These are phyloP conservation scores for Porogramme epimiltina DNA, from an alignment of 1,284 basidiomycete genomes.

Conservation along the genomic window DNA sequence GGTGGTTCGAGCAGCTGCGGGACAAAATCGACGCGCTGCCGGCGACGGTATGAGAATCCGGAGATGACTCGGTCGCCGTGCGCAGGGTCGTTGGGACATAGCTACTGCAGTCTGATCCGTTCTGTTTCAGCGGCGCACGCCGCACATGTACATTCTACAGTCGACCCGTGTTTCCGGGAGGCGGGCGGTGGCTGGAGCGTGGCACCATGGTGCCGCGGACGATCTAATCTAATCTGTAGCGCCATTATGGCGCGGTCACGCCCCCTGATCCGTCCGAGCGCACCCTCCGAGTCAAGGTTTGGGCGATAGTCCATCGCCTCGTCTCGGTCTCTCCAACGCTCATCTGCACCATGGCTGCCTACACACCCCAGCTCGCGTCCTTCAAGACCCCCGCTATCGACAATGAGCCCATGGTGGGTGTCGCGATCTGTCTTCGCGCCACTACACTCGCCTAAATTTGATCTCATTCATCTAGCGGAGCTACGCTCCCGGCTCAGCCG, in stretches of 20 bases:
- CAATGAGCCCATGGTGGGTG: conserved; percentile 90
- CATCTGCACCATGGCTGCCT: conserved; percentile 30
- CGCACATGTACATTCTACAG: too few species aligned
- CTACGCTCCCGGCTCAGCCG: conserved; percentile 82
- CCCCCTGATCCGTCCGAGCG: background rate
- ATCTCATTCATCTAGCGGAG: conserved; percentile 31
- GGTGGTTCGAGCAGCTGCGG: conserved; percentile 56
- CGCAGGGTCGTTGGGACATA: too few species aligned
- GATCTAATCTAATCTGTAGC: background rate
- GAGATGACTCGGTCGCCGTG: too few species aligned
- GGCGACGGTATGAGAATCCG: conserved; percentile 48
- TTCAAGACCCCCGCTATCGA: conserved; percentile 84
- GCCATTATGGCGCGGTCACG: background rate
- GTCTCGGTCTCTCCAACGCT: background rate
- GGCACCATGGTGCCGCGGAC: too few species aligned
- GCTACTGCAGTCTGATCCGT: too few species aligned
- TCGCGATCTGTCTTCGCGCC: background rate
- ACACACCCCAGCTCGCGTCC: conserved; percentile 70
- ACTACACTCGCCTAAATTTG: background rate
- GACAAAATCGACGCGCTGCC: conserved; percentile 60
- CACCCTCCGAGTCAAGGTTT: too few species aligned
- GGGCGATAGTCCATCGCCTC: too few species aligned
- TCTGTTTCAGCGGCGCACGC: too few species aligned
- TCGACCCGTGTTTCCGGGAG: too few species aligned
- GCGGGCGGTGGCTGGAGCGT: too few species aligned